Conservation (phyloP, 192 early-diverging fungal genomes). For the Gonapodya prolifera region DNA sequence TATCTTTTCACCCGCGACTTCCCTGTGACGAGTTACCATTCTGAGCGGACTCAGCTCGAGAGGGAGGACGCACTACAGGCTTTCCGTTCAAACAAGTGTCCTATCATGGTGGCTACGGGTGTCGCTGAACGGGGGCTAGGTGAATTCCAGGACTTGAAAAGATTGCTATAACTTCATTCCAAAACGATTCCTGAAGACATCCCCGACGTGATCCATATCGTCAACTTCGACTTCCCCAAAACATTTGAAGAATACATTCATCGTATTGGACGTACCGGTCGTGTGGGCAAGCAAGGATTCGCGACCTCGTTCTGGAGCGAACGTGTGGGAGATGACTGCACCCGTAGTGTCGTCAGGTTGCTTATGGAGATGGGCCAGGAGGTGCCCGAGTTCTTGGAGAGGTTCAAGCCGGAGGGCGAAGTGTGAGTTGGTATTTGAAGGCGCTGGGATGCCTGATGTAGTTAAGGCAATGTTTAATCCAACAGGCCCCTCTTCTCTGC, state of each 20-base stretch:
- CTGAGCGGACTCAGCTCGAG: slow-evolving; percentile 5
- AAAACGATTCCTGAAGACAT: neutral
- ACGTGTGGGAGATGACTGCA: neutral
- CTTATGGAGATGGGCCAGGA: slow-evolving; percentile 43
- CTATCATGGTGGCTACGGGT: slow-evolving; percentile 10
- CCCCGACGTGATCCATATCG: neutral
- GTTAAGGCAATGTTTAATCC: too few relatives aligned
- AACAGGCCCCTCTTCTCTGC: neutral
- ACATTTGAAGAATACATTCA: slow-evolving; percentile 10
- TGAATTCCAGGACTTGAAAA: neutral
- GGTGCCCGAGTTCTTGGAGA: slow-evolving; percentile 36
- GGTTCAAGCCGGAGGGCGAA: slow-evolving; percentile 8
- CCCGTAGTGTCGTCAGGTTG: slow-evolving; percentile 24
- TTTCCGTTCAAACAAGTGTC: neutral
- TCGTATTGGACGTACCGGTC: slow-evolving; percentile 28
- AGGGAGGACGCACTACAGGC: slow-evolving; percentile 5
- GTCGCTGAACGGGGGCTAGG: slow-evolving; percentile 4
- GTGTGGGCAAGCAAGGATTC: slow-evolving; percentile 41
- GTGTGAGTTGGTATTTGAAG: neutral
- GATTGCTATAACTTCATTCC: neutral
- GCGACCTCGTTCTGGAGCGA: slow-evolving; percentile 46
- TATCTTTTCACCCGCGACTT: neutral
- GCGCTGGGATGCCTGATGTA: too few relatives aligned
- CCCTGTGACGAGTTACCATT: neutral
- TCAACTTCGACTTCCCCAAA: slow-evolving; percentile 5